Evolutionary conservation across 331 rosid species (phyloP), one percentile per base, ranked within the genome.

Genomic region (Quercus lobata): DNA sequence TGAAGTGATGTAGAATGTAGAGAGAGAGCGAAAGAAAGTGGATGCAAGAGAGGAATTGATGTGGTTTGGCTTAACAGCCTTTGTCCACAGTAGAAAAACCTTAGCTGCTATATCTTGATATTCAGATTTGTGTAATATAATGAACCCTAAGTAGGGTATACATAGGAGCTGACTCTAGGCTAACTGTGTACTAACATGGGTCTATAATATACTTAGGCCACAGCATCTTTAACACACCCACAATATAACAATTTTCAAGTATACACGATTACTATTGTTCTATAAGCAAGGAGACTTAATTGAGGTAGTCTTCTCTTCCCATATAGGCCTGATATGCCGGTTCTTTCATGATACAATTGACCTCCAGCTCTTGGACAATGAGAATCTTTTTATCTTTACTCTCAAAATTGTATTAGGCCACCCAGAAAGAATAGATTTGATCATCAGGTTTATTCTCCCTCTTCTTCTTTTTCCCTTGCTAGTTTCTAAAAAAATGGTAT

Each of bases 341-440:
- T 32, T 71, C 55, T 73, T 49, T 75, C 5, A 71, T 66, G 72
- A 12, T 44, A 29, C 63, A 78, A 22, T 2, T 2, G 37, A 14
- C 16, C 10, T 34, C 19, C 25, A 46, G 4, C 52, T n/a, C 18
- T 9, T 21, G 30, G 16, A 60, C 37, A 21, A 37, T 35, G 2
- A 34, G 21, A 69, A n/a, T 61, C 63, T 46, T 73, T 58, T 56
- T 24, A 78, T 79, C 56, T 66, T 29, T 62, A 15, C 61, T n/a
- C 19, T 4, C 29, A 60, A 60, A 60, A 2, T 44, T 66, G 30
- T 27, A 37, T 56, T 16, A 37, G 34, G 25, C 72, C 62, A 72
- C 24, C 19, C 29, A 21, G 34, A 53, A 52, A 4, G 35, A 62
- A 25, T 62, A 15, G 18, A 62, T 62, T 62, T 17, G 7, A 60